Base-by-base conservation (phyloP, 2,329 filamentous ascomycete genomes). In the Leptographium procerum region DNA sequence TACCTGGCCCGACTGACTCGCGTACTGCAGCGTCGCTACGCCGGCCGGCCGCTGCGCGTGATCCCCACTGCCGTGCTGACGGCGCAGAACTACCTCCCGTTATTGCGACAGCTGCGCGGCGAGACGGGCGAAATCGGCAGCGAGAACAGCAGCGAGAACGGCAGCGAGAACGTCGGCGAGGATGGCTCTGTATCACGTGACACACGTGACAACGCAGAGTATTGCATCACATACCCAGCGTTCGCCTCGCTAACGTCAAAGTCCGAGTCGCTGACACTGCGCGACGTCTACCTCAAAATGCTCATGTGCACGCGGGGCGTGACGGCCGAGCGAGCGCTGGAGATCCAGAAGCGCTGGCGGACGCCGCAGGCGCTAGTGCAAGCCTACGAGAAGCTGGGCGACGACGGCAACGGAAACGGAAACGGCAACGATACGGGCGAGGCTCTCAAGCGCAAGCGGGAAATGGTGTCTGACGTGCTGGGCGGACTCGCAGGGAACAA, bases 201-300 rank as follows among this genome's bases (percentile, higher is more conserved):
- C n/a, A n/a, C n/a, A n/a, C n/a, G n/a, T n/a, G n/a, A n/a, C n/a
- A n/a, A n/a, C 33, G 8, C 19, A 11, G 28, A 40, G 34, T 22
- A 9, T 66, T 78, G 85, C 65, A 80, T 90, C 60, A 88, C 80
- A 13, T 91, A 90, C 64, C 73, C 79, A 0, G 85, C 85, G 0
- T 91, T 92, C 67, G 82, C 85, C 0, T 84, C 83, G 1, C 72
- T 92, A 51, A 83, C 83, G 1, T 88, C 85, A 10, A 94, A 94
- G 69, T 89, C 86, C 0, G 86, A 88, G 56, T 80, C 80, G 60
- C 80, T 90, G 64, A 88, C 87, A 0, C 73, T 92, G 11, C 77
- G 87, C 58, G 89, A 94, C 65, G 70, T 91, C 0, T 92, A 83
- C 64, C 73, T 94, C 29, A 91, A 91, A 70, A 92, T 94, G 88